Conservation (phyloP, 768 basidiomycete species). For the Suillus alpinus region DNA sequence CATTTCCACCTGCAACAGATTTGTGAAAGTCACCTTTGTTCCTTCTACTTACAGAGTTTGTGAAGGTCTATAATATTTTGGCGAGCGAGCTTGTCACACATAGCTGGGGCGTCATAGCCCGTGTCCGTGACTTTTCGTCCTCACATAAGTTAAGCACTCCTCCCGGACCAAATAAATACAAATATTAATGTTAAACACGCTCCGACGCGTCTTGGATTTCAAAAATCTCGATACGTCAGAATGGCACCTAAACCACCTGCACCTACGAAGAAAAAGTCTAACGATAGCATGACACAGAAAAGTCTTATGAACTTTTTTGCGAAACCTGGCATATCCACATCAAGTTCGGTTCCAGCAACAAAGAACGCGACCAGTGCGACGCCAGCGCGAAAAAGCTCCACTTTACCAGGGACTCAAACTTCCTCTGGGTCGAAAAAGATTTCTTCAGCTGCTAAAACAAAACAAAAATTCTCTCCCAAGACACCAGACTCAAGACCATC, state of each 20-base stretch:
- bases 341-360: conserved; percentile 11
- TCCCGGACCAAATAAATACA: too few species aligned
- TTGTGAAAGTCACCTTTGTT: not conserved
- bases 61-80: not conserved
- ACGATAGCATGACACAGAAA: conserved; percentile 62
- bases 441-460: conserved; percentile 25
- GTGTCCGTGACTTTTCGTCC: too few species aligned
- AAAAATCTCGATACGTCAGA: not conserved
- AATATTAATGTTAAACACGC: too few species aligned
- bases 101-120: too few species aligned
- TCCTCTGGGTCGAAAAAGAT: conserved; percentile 9
- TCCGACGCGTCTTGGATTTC: not conserved
- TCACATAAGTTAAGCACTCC: too few species aligned
- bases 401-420: not conserved
- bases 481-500: conserved; percentile 29
- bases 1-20: not conserved
- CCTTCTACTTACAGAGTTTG: not conserved
- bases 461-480: conserved; percentile 39
- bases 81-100: not conserved
- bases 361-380: not conserved
- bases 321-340: conserved; percentile 26
- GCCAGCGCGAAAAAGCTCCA: not conserved
- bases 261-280: conserved; percentile 36
- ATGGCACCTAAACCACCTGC: not conserved
- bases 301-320: conserved; percentile 69